phyloP scores from a whole-genome alignment of 768 basidiomycete genomes.

The Zangia roseola region DNA sequence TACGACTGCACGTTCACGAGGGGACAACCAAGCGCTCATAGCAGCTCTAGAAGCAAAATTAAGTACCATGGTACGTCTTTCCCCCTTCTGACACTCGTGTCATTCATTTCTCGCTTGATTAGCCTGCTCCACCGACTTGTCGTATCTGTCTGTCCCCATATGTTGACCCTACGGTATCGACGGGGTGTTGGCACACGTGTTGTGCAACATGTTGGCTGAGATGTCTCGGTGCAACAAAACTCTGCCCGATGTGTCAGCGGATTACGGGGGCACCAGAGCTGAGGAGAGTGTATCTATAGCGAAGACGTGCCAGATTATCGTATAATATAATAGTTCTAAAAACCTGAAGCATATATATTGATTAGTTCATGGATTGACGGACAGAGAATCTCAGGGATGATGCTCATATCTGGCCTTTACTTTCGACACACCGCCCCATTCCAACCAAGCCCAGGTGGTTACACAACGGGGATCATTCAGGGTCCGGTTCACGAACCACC shows the following conservation, averaged over 20 bases:
- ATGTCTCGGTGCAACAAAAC: slow-evolving; percentile 78
- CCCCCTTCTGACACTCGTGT: slow-evolving; percentile 32
- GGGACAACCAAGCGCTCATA: slow-evolving; percentile 49
- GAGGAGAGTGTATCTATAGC: slow-evolving; percentile 68
- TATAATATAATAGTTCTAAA: slow-evolving; percentile 3
- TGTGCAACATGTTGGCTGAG: slow-evolving; percentile 82
- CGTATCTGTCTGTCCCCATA: slow-evolving; percentile 82
- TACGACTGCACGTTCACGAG: slow-evolving; percentile 45
- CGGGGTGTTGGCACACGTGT: slow-evolving; percentile 87
- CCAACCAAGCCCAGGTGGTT: slow-evolving; percentile 56
- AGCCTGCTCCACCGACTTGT: slow-evolving; percentile 42
- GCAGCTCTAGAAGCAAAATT: slow-evolving; percentile 62
- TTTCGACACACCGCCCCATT: slow-evolving; percentile 50
- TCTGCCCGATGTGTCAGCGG: slow-evolving; percentile 86
- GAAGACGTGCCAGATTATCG: neutral
- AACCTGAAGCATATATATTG: slow-evolving; percentile 4
- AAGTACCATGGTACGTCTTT: slow-evolving; percentile 48
- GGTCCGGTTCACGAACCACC: slow-evolving; percentile 46
- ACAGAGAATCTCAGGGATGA: neutral
- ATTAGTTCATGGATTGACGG: neutral
- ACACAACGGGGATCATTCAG: slow-evolving; percentile 37
- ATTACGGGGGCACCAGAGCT: slow-evolving; percentile 78
- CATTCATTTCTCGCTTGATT: slow-evolving; percentile 2
- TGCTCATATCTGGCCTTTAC: slow-evolving; percentile 90
- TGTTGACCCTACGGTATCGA: slow-evolving; percentile 74